phyloP scores from a whole-genome alignment of 176 grass and related monocot species.

The Pontederia paniculata region DNA sequence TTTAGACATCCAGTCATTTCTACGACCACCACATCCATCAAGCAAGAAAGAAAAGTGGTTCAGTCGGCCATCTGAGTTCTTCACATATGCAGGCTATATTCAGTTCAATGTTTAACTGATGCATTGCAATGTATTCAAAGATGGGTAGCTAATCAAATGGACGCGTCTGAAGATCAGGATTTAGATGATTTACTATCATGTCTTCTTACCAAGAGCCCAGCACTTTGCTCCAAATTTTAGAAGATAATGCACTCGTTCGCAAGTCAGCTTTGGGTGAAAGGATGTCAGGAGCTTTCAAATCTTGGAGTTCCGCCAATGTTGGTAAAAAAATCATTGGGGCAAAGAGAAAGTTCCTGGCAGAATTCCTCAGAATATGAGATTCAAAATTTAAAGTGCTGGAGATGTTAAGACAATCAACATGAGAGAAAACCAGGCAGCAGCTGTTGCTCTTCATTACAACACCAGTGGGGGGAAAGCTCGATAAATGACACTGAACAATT shows the following conservation, averaged over 20 bases:
- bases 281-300: conserved; percentile 38
- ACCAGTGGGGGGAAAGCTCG: too few species aligned
- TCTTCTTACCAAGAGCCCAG: conserved; percentile 46
- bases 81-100: conserved; percentile 50
- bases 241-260: conserved; percentile 30
- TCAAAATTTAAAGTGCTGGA: conserved; percentile 53
- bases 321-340: conserved; percentile 43
- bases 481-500: too few species aligned
- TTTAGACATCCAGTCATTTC: conserved; percentile 53
- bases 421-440: too few species aligned
- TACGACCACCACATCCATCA: conserved; percentile 40
- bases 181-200: conserved; percentile 44
- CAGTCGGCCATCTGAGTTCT: conserved; percentile 32
- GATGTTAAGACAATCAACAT: conserved; percentile 14
- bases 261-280: conserved; percentile 42
- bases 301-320: conserved; percentile 41
- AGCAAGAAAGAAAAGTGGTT: conserved; percentile 78
- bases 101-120: conserved; percentile 42
- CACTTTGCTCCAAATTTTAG: conserved; percentile 32
- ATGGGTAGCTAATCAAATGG: conserved; percentile 57
- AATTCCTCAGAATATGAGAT: conserved; percentile 43
- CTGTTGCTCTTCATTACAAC: too few species aligned
- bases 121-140: conserved; percentile 31
- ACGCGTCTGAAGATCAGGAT: conserved; percentile 41
- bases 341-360: conserved; percentile 28